phyloP scores from a whole-genome alignment of 345 rosid species.

The Sonneratia caseolaris region DNA sequence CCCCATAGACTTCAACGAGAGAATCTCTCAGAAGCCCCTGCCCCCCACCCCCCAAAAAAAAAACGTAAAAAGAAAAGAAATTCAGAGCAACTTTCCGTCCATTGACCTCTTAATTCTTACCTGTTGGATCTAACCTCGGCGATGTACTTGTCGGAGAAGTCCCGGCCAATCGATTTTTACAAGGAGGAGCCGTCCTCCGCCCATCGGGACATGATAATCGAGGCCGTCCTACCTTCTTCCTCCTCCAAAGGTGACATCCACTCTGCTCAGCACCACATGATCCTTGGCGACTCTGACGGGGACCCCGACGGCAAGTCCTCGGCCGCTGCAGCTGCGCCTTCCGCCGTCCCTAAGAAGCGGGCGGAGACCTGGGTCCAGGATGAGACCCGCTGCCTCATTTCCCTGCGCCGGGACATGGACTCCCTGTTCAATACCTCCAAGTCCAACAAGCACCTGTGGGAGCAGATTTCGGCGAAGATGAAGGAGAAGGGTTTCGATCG shows the following conservation, averaged over 20 bases:
- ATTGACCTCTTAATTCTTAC: conserved; percentile 8
- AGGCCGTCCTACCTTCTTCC: conserved; percentile 43
- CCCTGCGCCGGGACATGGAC: conserved; percentile 76
- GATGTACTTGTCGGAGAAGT: conserved; percentile 85
- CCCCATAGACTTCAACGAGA: background rate
- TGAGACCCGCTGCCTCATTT: conserved; percentile 79
- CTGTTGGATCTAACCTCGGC: background rate
- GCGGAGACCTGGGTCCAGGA: conserved; percentile 99
- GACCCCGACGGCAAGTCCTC: conserved; percentile 53
- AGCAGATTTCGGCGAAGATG: conserved; percentile 82
- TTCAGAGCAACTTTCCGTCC: background rate
- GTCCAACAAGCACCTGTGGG: conserved; percentile 98
- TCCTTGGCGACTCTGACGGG: conserved; percentile 73
- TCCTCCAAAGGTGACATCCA: conserved; percentile 51
- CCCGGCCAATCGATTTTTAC: conserved; percentile 66
- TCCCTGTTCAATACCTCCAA: conserved; percentile 86
- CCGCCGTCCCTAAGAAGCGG: conserved; percentile 71
- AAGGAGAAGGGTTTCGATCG: conserved; percentile 93
- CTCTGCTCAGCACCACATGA: conserved; percentile 48
- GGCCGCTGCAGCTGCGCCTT: conserved; percentile 29
- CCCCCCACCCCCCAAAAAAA: too few relatives aligned
- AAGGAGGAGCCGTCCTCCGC: conserved; percentile 34
- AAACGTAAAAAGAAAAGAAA: background rate
- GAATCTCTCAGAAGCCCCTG: background rate
- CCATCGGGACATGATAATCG: conserved; percentile 70